Conservation (phyloP, 2,329 filamentous ascomycete genomes). For the Cladosporium phlei region DNA sequence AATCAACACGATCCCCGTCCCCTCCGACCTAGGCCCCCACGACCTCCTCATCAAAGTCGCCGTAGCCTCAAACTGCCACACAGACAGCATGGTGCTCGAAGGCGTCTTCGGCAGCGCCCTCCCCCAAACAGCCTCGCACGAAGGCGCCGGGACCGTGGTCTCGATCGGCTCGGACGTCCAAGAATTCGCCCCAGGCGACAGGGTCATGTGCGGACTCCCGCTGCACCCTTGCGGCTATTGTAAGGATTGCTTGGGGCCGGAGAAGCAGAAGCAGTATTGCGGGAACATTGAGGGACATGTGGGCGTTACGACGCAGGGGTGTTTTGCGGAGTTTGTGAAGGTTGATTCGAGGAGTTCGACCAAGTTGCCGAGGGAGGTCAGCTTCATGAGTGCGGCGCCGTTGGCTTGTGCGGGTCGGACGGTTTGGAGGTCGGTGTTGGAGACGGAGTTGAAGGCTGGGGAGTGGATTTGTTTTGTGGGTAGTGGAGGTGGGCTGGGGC, state of each 20-base stretch:
- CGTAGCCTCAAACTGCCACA: slow-evolving; percentile 59
- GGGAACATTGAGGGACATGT: slow-evolving; percentile 40
- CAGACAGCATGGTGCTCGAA: slow-evolving; percentile 52
- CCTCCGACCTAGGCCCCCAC: slow-evolving; percentile 41
- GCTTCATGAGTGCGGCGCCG: slow-evolving; percentile 50
- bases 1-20: slow-evolving; percentile 47
- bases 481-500: slow-evolving; percentile 47
- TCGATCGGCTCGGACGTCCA: slow-evolving; percentile 40
- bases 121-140: slow-evolving; percentile 53
- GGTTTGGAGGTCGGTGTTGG: slow-evolving; percentile 45
- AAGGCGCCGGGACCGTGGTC: slow-evolving; percentile 54
- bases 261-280: slow-evolving; percentile 53
- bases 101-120: slow-evolving; percentile 48
- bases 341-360: slow-evolving; percentile 47
- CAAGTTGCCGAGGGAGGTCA: slow-evolving; percentile 45
- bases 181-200: slow-evolving; percentile 46
- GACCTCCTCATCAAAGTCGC: slow-evolving; percentile 59
- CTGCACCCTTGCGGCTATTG: slow-evolving; percentile 52
- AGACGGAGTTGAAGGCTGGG: slow-evolving; percentile 37
- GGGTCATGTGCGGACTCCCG: slow-evolving; percentile 54
- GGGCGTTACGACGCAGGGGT: slow-evolving; percentile 50
- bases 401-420: slow-evolving; percentile 54
- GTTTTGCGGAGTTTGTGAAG: slow-evolving; percentile 54
- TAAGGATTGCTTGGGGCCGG: slow-evolving; percentile 47
- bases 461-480: slow-evolving; percentile 38